Conservation (phyloP, 2,329 filamentous ascomycete species). For the Aureobasidium subglaciale region DNA sequence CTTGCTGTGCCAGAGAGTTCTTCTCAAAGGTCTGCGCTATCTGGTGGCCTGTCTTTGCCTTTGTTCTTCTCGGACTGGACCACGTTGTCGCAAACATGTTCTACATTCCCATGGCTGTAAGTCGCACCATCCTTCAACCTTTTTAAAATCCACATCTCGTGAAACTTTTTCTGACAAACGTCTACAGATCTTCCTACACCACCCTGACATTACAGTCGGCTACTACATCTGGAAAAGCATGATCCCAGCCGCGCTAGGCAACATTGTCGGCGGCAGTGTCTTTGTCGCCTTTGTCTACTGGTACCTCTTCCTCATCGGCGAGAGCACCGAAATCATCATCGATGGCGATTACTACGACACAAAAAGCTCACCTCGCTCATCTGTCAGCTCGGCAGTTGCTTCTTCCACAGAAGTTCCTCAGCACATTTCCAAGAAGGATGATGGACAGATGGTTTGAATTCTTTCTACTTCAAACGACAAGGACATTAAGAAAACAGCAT, state of each 20-base stretch:
- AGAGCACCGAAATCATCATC: background rate
- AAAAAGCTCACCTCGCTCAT: background rate
- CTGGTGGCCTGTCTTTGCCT: conserved; percentile 51
- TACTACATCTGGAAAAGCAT: conserved; percentile 54
- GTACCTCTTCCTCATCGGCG: conserved; percentile 31
- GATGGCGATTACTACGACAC: conserved; percentile 8
- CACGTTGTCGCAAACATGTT: conserved; percentile 54
- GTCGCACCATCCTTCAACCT: background rate
- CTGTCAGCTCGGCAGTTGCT: background rate
- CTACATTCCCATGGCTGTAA: conserved; percentile 34
- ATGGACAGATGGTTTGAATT: background rate
- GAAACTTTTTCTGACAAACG: background rate
- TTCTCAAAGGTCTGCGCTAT: conserved; percentile 48
- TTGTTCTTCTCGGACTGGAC: conserved; percentile 42
- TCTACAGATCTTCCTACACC: conserved; percentile 39
- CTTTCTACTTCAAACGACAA: background rate
- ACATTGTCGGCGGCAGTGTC: conserved; percentile 46
- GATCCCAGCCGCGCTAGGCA: conserved; percentile 47
- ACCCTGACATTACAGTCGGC: conserved; percentile 38
- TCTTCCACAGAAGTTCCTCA: background rate
- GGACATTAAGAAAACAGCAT: background rate
- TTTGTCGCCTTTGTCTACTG: conserved; percentile 48
- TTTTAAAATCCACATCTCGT: background rate
- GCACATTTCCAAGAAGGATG: background rate
- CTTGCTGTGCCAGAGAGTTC: conserved; percentile 44